phyloP scores from a whole-genome alignment of 179 eudicot genomes.

The Beta corolliflora region DNA sequence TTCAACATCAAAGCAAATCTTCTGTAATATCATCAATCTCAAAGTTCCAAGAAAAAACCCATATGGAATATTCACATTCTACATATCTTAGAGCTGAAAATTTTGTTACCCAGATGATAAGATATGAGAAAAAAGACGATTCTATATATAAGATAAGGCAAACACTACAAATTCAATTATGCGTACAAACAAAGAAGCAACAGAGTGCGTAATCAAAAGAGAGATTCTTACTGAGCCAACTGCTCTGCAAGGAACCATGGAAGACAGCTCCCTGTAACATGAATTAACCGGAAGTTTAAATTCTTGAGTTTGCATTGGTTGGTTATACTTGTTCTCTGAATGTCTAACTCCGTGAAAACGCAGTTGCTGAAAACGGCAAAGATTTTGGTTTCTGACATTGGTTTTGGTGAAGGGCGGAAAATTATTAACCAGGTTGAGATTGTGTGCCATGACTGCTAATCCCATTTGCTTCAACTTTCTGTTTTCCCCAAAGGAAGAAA shows the following conservation, averaged over 20 bases:
- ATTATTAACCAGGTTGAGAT: slow-evolving; percentile 23
- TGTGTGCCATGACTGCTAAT: slow-evolving; percentile 25
- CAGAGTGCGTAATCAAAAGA: too few relatives aligned
- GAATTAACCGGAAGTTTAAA: slow-evolving; percentile 14
- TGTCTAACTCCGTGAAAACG: slow-evolving; percentile 26
- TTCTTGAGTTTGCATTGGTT: slow-evolving; percentile 11
- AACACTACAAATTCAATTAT: not conserved
- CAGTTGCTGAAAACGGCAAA: slow-evolving; percentile 26
- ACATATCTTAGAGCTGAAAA: not conserved
- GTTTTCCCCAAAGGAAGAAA: not conserved
- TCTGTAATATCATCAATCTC: not conserved
- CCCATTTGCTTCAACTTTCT: not conserved
- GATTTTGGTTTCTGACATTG: slow-evolving; percentile 19
- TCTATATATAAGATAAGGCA: not conserved
- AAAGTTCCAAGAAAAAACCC: not conserved
- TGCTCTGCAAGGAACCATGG: slow-evolving; percentile 43
- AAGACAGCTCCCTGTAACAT: slow-evolving; percentile 17
- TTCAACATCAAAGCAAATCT: not conserved
- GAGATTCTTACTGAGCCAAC: slow-evolving; percentile 52
- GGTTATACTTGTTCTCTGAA: not conserved
- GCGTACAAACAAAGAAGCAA: not conserved
- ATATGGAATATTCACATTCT: not conserved
- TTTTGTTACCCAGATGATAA: slow-evolving; percentile 1
- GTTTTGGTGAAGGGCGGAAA: slow-evolving; percentile 19
- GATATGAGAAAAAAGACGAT: not conserved